Base-by-base conservation (phyloP, 139 green algal genomes). In the Chlamydomonas asymmetrica region DNA sequence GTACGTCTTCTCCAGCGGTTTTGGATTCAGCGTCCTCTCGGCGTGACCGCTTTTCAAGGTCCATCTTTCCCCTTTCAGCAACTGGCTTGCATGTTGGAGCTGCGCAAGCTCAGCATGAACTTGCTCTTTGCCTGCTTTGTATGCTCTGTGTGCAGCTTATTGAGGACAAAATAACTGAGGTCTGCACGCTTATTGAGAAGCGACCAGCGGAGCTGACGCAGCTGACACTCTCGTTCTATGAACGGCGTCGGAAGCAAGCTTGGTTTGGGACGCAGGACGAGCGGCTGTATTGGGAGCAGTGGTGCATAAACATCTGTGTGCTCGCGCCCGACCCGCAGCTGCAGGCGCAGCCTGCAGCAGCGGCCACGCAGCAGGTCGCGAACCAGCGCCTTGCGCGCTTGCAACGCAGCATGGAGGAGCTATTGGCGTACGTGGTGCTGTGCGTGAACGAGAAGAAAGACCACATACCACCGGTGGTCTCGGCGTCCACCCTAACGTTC, bases 211-310 rank as follows among this genome's bases (percentile, higher is more conserved):
- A 74, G 6, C 61, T 52, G n/a, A 38, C 73, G 22, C 81, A 89
- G 77, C 83, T 93, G 60, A 76, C 80, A 34, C 67, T 96, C 34
- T 84, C 79, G 0, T 97, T 97, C 73, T 97, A 91, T 75, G 91
- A 97, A 75, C 86, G 85, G 56, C 87, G 91, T 2, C 73, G 89
- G 56, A 89, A 88, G 52, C 84, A 91, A 56, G 74, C 73, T 34
- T 88, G 79, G 80, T 94, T 92, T 67, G 80, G 84, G 37, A 86
- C 79, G 27, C 73, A 91, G 69, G 91, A 93, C 65, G 87, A 97
- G 77, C 84, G 90, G 16, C 74, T 95, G 43, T 95, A 91, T 74
- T 98, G 94, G 94, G 94, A 98, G 85, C 86, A 93, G 78, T 98
- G 94, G 94, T 89, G 66, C 31, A 60, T 70, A n/a, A 1, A n/a